phyloP scores from a whole-genome alignment of 495 filamentous ascomycete genomes.

The Apiosordaria backusii region DNA sequence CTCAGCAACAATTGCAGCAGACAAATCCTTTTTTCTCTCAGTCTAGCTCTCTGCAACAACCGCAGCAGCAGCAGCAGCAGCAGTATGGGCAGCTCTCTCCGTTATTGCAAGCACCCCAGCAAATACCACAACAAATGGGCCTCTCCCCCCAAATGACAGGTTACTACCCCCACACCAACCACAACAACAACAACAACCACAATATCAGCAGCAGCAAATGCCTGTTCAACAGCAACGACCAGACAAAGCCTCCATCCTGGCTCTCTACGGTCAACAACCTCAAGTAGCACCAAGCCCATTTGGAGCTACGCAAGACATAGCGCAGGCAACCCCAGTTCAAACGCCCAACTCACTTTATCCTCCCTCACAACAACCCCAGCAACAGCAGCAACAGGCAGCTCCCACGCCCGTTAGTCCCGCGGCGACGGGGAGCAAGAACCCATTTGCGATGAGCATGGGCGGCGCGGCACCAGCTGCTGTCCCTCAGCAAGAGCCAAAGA shows the following conservation, averaged over 20 bases:
- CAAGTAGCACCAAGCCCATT: conserved; percentile 60
- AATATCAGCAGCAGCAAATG: conserved; percentile 31
- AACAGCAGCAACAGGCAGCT: conserved; percentile 22
- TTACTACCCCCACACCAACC: conserved; percentile 22
- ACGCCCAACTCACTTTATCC: conserved; percentile 20
- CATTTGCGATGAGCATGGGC: conserved; percentile 36
- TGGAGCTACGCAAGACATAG: conserved; percentile 16
- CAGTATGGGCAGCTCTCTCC: conserved; percentile 8
- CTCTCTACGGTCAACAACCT: conserved; percentile 76
- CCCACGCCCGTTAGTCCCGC: conserved; percentile 23
- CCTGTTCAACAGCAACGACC: conserved; percentile 36
- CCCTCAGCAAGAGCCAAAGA: conserved; percentile 15
- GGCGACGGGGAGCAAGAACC: conserved; percentile 43
- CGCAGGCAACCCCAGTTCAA: conserved; percentile 18
- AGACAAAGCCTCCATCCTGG: conserved; percentile 83
- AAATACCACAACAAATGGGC: conserved; percentile 31
- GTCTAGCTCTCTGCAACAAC: conserved; percentile 31
- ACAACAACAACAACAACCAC: conserved; percentile 31
- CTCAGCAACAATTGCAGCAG: conserved; percentile 29
- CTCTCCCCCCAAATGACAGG: conserved; percentile 22
- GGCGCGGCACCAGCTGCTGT: conserved; percentile 18
- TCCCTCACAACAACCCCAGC: conserved; percentile 23
- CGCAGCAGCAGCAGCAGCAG: conserved; percentile 34
- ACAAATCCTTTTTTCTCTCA: conserved; percentile 57
- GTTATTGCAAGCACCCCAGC: background rate